Percentiles rank a stretch among this genome's conserved stretches.
Evolutionary conservation across 176 grass and related monocot genomes (phyloP).

Genomic region (Metroxylon sagu): DNA sequence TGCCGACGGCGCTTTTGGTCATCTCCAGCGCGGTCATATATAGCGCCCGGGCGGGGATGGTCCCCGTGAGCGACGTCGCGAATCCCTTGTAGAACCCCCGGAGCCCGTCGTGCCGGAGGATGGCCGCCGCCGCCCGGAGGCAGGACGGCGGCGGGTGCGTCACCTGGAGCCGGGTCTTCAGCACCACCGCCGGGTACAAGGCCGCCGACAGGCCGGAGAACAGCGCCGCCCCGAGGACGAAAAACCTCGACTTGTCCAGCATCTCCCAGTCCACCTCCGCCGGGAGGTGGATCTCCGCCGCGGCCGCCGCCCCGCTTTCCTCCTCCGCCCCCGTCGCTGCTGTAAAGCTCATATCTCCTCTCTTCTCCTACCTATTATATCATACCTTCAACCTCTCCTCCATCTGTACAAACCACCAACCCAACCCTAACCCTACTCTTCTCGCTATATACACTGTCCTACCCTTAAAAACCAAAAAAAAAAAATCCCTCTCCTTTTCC

Average conservation of each 20-base stretch:
- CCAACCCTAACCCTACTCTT: background rate
- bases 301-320: conserved; percentile 19
- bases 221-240: conserved; percentile 73
- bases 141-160: conserved; percentile 36
- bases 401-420: background rate
- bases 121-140: conserved; percentile 23
- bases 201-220: conserved; percentile 92
- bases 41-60: conserved; percentile 80
- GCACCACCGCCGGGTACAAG: conserved; percentile 84
- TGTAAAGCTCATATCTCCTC: conserved; percentile 48
- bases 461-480: too few species aligned
- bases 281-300: conserved; percentile 33
- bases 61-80: conserved; percentile 81
- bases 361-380: conserved; percentile 1
- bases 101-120: conserved; percentile 63
- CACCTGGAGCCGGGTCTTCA: conserved; percentile 90
- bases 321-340: conserved; percentile 35
- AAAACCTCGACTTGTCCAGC: conserved; percentile 97
- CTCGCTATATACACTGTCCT: background rate
- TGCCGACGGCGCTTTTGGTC: conserved; percentile 79
- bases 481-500: too few species aligned
- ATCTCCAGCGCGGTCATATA: conserved; percentile 96
- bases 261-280: conserved; percentile 99
- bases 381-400: conserved; percentile 1
- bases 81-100: conserved; percentile 89